Evolutionary conservation across 257 asterid species (phyloP).

Genomic region (Salvia miltiorrhiza): DNA sequence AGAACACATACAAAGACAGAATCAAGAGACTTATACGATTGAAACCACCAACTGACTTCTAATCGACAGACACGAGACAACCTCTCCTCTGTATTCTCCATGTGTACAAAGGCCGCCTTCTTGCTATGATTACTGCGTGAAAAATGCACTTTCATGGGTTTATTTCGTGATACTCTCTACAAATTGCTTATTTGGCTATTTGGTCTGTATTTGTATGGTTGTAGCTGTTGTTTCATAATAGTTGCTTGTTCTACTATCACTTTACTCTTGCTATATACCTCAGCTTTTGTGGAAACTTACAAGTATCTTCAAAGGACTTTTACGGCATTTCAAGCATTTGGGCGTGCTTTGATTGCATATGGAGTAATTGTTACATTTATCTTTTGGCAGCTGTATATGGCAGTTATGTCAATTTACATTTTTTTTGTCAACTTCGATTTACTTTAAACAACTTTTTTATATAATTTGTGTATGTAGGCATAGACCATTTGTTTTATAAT

Average conservation of each 20-base stretch:
- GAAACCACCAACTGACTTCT: constrained; percentile 52
- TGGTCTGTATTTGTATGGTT: neutral
- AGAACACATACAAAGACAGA: constrained; percentile 62
- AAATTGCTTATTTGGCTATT: neutral
- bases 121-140: neutral
- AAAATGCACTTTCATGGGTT: neutral
- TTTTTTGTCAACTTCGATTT: neutral
- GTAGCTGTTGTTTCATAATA: neutral
- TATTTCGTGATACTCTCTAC: neutral
- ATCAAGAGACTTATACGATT: constrained; percentile 50
- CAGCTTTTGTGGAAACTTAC: neutral
- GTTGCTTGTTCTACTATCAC: neutral
- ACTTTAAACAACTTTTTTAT: neutral
- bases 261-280: neutral
- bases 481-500: neutral
- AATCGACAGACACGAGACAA: neutral
- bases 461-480: neutral
- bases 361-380: neutral
- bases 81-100: neutral
- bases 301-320: neutral
- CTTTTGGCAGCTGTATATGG: neutral
- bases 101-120: neutral
- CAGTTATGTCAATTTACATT: neutral
- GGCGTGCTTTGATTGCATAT: neutral
- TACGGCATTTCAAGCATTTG: neutral